phyloP scores from a whole-genome alignment of 208 protist genomes.

The Trypanosoma avium region DNA sequence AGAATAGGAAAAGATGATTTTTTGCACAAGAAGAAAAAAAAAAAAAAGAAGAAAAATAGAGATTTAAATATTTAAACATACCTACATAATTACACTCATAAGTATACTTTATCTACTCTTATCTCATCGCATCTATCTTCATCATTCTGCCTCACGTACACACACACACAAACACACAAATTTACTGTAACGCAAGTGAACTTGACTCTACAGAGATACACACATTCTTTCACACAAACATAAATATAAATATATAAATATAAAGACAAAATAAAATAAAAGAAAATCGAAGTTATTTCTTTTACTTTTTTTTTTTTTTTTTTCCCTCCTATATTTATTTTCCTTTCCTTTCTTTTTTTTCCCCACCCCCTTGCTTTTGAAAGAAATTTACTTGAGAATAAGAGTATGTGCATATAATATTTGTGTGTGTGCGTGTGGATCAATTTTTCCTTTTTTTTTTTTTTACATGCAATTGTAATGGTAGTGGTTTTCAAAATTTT shows the following conservation, averaged over 20 bases:
- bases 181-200: neutral
- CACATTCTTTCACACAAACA: neutral
- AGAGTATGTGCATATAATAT: slow-evolving; percentile 18
- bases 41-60: slow-evolving; percentile 10
- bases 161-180: neutral
- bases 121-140: too few relatives aligned
- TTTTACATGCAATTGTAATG: slow-evolving; percentile 1
- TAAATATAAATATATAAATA: neutral
- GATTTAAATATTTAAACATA: neutral
- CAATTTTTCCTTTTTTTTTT: neutral
- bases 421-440: neutral
- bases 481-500: neutral
- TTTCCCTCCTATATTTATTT: neutral
- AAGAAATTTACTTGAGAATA: too few relatives aligned
- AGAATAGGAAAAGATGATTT: neutral
- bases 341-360: neutral
- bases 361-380: slow-evolving; percentile 10
- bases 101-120: neutral
- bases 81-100: neutral
- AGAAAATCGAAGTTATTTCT: neutral
- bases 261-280: too few relatives aligned
- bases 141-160: too few relatives aligned
- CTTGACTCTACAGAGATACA: too few relatives aligned
- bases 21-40: neutral
- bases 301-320: neutral